Percentiles rank a stretch among this genome's conserved stretches.
phyloP scores from a whole-genome alignment of 208 protist species.

The Trichomonas gallinae region DNA sequence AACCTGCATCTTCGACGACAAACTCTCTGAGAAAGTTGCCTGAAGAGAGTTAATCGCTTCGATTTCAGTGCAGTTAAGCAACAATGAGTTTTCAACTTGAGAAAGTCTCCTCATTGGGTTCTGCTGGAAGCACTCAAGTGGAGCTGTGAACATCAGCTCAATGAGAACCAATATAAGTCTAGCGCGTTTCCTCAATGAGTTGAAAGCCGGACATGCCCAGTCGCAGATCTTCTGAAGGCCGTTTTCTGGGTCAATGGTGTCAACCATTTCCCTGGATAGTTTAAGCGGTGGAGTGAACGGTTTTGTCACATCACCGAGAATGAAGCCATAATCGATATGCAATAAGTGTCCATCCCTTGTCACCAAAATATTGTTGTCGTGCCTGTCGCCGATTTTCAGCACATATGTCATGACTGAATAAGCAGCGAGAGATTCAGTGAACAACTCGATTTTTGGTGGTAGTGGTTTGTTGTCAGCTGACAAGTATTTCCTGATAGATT shows the following conservation, averaged over 20 bases:
- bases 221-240: slow-evolving; percentile 24
- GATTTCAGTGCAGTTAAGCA: slow-evolving; percentile 20
- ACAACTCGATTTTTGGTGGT: not conserved
- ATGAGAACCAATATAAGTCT: slow-evolving; percentile 75
- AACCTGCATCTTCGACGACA: not conserved
- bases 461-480: not conserved
- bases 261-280: slow-evolving; percentile 58
- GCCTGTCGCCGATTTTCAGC: slow-evolving; percentile 79
- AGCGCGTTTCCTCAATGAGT: slow-evolving; percentile 74
- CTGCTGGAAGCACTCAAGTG: not conserved
- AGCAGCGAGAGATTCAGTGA: slow-evolving; percentile 14
- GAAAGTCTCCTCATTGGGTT: not conserved
- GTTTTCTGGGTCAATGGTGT: slow-evolving; percentile 49
- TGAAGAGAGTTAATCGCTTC: slow-evolving; percentile 16
- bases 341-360: slow-evolving; percentile 63
- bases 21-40: not conserved
- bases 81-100: not conserved
- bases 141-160: slow-evolving; percentile 55
- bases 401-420: slow-evolving; percentile 89
- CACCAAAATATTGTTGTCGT: slow-evolving; percentile 50
- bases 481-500: not conserved
- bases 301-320: slow-evolving; percentile 82
- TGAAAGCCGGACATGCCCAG: slow-evolving; percentile 56
- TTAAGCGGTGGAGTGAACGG: slow-evolving; percentile 85
- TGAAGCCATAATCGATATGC: slow-evolving; percentile 93